These are phyloP conservation scores for Solanum habrochaites DNA, from an alignment of 257 asterid species.

Conservation along the genomic window DNA sequence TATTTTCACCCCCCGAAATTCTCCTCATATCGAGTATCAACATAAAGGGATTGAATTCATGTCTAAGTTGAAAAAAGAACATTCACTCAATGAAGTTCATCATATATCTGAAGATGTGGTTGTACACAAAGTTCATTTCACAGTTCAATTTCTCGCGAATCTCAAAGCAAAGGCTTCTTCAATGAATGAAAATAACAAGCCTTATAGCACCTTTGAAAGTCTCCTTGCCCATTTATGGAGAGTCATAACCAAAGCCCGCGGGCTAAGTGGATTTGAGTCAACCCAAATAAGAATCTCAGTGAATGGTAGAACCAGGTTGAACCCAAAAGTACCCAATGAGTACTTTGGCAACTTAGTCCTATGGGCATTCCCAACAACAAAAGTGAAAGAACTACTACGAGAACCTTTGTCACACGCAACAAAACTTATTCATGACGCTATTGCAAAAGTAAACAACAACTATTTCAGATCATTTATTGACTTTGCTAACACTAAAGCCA, in stretches of 20 bases:
- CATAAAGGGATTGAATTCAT: constrained; percentile 53
- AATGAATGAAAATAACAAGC: constrained; percentile 21
- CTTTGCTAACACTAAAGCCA: constrained; percentile 39
- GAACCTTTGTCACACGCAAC: constrained; percentile 43
- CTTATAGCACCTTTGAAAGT: constrained; percentile 65
- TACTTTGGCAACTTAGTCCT: constrained; percentile 75
- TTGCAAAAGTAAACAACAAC: constrained; percentile 29
- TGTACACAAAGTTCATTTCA: constrained; percentile 42
- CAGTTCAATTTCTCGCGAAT: constrained; percentile 33
- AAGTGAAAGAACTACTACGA: constrained; percentile 24
- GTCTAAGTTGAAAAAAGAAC: constrained; percentile 10
- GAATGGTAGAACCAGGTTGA: constrained; percentile 54
- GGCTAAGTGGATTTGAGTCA: constrained; percentile 29
- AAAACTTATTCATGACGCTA: constrained; percentile 52
- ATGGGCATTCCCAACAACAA: constrained; percentile 57
- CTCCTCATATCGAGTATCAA: constrained; percentile 36
- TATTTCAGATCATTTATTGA: constrained; percentile 70
- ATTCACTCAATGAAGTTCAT: constrained; percentile 20
- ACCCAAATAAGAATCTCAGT: constrained; percentile 55
- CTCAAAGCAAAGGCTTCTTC: constrained; percentile 56
- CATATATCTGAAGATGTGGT: constrained; percentile 22
- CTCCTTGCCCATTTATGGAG: constrained; percentile 75
- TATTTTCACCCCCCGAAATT: constrained; percentile 38
- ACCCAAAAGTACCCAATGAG: constrained; percentile 42
- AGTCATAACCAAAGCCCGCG: constrained; percentile 55